phyloP scores from a whole-genome alignment of 352 stramenopile genomes.

The Phytophthora litchii region DNA sequence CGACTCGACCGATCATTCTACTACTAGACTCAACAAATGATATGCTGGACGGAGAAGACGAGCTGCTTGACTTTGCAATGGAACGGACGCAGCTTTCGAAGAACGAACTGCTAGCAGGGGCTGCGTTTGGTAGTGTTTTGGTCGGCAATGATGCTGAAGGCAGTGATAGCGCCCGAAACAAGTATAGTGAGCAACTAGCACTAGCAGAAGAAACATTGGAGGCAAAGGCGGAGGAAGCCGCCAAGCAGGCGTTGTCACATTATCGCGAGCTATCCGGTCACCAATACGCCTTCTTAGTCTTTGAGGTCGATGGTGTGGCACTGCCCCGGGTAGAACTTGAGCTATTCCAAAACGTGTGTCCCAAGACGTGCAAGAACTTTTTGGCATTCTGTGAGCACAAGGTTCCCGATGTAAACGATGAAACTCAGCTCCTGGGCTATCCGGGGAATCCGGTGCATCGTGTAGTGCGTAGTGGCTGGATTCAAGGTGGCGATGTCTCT shows the following conservation, averaged over 20 bases:
- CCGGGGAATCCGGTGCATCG: slow-evolving; percentile 64
- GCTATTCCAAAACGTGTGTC: slow-evolving; percentile 64
- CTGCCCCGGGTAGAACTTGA: slow-evolving; percentile 74
- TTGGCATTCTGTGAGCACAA: slow-evolving; percentile 65
- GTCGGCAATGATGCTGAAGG: slow-evolving; percentile 21
- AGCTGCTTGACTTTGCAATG: slow-evolving; percentile 58
- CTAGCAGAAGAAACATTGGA: slow-evolving; percentile 60
- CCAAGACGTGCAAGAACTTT: slow-evolving; percentile 80
- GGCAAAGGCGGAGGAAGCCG: slow-evolving; percentile 47
- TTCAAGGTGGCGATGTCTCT: slow-evolving; percentile 73
- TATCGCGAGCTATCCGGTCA: slow-evolving; percentile 58
- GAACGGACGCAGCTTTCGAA: slow-evolving; percentile 57
- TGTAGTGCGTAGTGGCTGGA: slow-evolving; percentile 70
- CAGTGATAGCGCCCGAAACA: slow-evolving; percentile 14
- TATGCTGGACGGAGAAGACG: slow-evolving; percentile 65
- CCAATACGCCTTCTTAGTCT: slow-evolving; percentile 63
- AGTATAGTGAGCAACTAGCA: slow-evolving; percentile 39
- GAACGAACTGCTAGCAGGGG: slow-evolving; percentile 56
- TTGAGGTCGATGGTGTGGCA: slow-evolving; percentile 64
- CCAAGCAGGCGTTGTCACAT: slow-evolving; percentile 46
- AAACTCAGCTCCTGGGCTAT: slow-evolving; percentile 52
- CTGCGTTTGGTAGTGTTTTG: slow-evolving; percentile 44
- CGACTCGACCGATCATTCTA: slow-evolving; percentile 54
- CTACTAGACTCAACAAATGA: slow-evolving; percentile 42
- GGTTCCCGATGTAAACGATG: slow-evolving; percentile 51